phyloP scores from a whole-genome alignment of 2,329 filamentous ascomycete genomes.

The Fusarium torreyae region DNA sequence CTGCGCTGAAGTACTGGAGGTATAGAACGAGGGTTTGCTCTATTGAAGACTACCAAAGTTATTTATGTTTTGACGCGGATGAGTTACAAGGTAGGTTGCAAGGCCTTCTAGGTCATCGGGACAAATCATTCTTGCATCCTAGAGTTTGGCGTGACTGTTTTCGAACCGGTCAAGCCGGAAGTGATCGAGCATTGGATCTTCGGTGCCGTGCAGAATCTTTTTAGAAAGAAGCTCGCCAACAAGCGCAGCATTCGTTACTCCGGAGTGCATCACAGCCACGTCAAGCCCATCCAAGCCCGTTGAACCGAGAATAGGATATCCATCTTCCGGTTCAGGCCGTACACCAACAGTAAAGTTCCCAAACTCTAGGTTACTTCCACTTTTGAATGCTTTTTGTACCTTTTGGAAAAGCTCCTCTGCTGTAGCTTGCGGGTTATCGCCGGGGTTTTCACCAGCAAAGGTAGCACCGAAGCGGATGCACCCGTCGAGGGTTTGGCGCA shows the following conservation, averaged over 20 bases:
- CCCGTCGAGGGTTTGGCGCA: constrained; percentile 23
- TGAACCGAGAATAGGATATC: constrained; percentile 25
- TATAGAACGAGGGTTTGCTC: no score
- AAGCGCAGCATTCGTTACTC: constrained; percentile 28
- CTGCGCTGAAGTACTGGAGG: no score
- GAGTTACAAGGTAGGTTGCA: no score
- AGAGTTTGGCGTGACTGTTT: no score
- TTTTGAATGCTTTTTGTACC: constrained; percentile 2
- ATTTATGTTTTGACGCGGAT: no score
- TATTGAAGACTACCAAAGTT: no score
- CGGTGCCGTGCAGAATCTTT: not conserved
- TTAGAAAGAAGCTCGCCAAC: constrained; percentile 25
- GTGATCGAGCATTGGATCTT: not conserved
- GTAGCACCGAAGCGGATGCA: constrained; percentile 7
- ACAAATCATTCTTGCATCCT: no score
- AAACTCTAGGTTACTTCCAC: constrained; percentile 13
- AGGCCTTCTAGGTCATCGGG: no score
- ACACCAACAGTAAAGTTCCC: constrained; percentile 26
- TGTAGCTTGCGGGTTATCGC: constrained; percentile 24
- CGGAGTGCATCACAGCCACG: constrained; percentile 34
- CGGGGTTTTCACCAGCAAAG: constrained; percentile 11
- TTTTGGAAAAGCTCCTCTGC: constrained; percentile 19
- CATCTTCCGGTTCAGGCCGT: constrained; percentile 12
- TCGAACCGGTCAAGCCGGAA: not conserved
- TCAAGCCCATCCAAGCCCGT: constrained; percentile 14